A percentile compares a stretch with the other conserved stretches of the same genome.
Evolutionary conservation across 2,329 filamentous ascomycete genomes (phyloP).

Genomic region (Alternaria sp.): DNA sequence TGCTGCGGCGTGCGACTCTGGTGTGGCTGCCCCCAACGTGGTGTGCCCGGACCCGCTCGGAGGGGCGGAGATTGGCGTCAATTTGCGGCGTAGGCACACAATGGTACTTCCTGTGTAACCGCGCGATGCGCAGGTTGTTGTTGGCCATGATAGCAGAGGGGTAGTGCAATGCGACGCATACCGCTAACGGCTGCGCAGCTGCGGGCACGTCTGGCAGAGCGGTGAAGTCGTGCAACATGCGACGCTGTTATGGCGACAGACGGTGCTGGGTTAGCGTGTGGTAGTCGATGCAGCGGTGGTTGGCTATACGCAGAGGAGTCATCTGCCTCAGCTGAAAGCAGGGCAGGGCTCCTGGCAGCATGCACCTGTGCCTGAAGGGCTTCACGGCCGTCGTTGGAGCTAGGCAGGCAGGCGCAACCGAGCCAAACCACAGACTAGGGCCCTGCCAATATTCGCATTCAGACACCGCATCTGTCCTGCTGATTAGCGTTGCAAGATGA

Average conservation of each 20-base stretch:
- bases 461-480: slow-evolving; percentile 7
- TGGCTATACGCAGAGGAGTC: slow-evolving; percentile 16
- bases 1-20: too few species aligned
- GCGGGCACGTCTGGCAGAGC: slow-evolving; percentile 8
- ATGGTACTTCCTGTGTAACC: slow-evolving; percentile 8
- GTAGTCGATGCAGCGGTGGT: slow-evolving; percentile 7
- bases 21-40: slow-evolving; percentile 13
- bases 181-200: slow-evolving; percentile 1
- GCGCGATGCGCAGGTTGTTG: slow-evolving; percentile 16
- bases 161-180: slow-evolving; percentile 1
- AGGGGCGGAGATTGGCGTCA: neutral
- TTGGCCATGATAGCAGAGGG: neutral
- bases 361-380: slow-evolving; percentile 6
- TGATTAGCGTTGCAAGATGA: slow-evolving; percentile 1
- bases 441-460: slow-evolving; percentile 13
- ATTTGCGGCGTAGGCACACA: slow-evolving; percentile 6
- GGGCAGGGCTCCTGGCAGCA: slow-evolving; percentile 1
- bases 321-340: slow-evolving; percentile 4
- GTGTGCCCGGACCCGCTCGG: slow-evolving; percentile 11
- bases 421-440: neutral
- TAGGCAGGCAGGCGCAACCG: slow-evolving; percentile 12
- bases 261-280: neutral
- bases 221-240: slow-evolving; percentile 17
- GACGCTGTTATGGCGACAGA: neutral
- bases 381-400: neutral